Evolutionary conservation across 2,329 filamentous ascomycete genomes (phyloP), one percentile per base, ranked within the genome.

Genomic region (Ophiostoma piceae): DNA sequence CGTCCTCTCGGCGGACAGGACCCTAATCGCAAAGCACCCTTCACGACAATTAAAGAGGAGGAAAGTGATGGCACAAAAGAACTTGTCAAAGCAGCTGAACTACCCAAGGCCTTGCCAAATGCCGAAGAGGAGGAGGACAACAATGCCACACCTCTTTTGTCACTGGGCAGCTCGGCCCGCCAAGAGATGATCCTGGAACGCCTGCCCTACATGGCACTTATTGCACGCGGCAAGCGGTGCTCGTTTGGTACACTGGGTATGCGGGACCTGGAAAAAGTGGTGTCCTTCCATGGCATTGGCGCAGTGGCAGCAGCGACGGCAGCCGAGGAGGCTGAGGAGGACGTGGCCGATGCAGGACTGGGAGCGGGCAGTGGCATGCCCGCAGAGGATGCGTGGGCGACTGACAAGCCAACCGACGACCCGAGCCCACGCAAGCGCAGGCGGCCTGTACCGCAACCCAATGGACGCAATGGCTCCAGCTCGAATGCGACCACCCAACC

Each of bases 121-220:
- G 0, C 54, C 35, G 57, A 64, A 14, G n/a, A 60, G 1, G n/a
- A 60, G 1, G 51, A 12, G 60, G 37, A 57, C 1, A 47, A 26
- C 39, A 37, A 47, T 12, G 26, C 62, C 69, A 75, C 19, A 71
- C 69, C 76, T 1, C 69, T 78, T 0, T 80, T 89, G 19, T 86
- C 87, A 0, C 83, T 89, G 1, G 88, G 89, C 62, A 88, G 83
- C 72, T 87, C 89, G 3, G 88, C 89, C 3, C 88, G 88, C 47
- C 84, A 84, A 60, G 92, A 94, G 77, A 84, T 95, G 81, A 79
- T 97, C 0, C 85, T 97, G 32, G 92, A 98, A 73, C 88, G 92
- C 9, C 84, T 99, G 0, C 95, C 95, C 0, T 98, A 96, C 78
- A 88, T 95, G 83, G 84, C 89, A 1, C 84, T 87, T 67, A 91